phyloP scores from a whole-genome alignment of 108 stramenopile species.

The Cyclotella choctawhatcheeana region DNA sequence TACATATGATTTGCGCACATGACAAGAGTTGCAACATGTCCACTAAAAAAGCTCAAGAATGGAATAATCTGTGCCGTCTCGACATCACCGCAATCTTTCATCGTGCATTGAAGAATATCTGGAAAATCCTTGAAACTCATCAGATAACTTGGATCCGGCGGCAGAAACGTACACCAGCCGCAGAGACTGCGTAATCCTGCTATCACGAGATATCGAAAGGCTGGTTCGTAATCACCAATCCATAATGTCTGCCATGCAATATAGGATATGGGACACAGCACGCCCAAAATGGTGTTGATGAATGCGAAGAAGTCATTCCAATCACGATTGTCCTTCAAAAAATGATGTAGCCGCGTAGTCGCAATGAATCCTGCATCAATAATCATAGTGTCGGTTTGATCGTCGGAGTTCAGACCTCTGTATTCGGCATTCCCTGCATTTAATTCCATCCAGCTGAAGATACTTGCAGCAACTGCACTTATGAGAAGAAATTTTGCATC shows the following conservation, averaged over 20 bases:
- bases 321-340: slow-evolving; percentile 21
- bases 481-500: too few relatives aligned
- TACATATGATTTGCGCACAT: slow-evolving; percentile 56
- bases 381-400: slow-evolving; percentile 35
- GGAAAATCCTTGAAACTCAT: slow-evolving; percentile 47
- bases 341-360: slow-evolving; percentile 25
- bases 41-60: slow-evolving; percentile 53
- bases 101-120: slow-evolving; percentile 41
- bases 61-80: slow-evolving; percentile 10
- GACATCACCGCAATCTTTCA: slow-evolving; percentile 6
- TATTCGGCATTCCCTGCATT: too few relatives aligned
- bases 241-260: slow-evolving; percentile 34
- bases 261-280: slow-evolving; percentile 27
- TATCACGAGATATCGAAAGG: slow-evolving; percentile 33
- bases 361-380: slow-evolving; percentile 46
- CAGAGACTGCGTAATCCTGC: slow-evolving; percentile 40
- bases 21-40: slow-evolving; percentile 49
- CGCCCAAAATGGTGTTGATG: slow-evolving; percentile 25
- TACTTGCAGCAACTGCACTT: too few relatives aligned
- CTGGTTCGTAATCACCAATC: slow-evolving; percentile 41
- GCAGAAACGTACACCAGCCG: slow-evolving; percentile 53
- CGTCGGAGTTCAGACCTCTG: too few relatives aligned
- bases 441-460: too few relatives aligned
- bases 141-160: slow-evolving; percentile 45
- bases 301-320: slow-evolving; percentile 40